Evolutionary conservation across 305 asterid genomes (phyloP), one percentile per base, ranked within the genome.

Genomic region (Fraxinus baroniana): DNA sequence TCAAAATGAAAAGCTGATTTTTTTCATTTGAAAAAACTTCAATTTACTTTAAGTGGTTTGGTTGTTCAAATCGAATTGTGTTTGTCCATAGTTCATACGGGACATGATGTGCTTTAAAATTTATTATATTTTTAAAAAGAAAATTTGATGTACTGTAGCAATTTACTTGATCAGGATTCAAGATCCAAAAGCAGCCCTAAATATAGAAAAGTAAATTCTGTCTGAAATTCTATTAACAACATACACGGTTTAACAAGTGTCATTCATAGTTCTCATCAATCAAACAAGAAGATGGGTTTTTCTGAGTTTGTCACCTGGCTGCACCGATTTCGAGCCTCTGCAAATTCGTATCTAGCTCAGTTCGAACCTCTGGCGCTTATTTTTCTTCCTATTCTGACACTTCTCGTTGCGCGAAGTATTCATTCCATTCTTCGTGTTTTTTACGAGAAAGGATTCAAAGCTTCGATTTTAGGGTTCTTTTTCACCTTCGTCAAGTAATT

Each of bases 301-400:
- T 74, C 79, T 77, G 87, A 82, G 80, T 44, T 90, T 17, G 49
- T 80, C 7, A 78, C 88, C 39, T 82, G 81, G 81, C 80, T 93
- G 78, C 83, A 84, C 85, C 91, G 79, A 35, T 80, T 87, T 82
- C 87, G 97, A 91, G 96, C 83, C 88, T 86, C 89, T 30, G 87
- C 88, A 35, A 94, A 96, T 88, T 90, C 93, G 4, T 80, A 60
- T 64, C 82, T 96, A 66, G 92, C 97, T 15, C 82, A 89, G 55
- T 90, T 83, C 86, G 98, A 97, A 72, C 99, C 99, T 26, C 84
- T 97, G 60, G 84, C 83, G 79, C 90, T 97, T 30, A 62, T 93
- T 36, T 33, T 89, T 13, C 35, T 83, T 77, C 98, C 98, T 74
- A 22, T 91, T 18, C 35, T 91, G 15, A 87, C 97, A 78, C 55